phyloP scores from a whole-genome alignment of 805 yeast species.

The Jamesozyma spencerorum region DNA sequence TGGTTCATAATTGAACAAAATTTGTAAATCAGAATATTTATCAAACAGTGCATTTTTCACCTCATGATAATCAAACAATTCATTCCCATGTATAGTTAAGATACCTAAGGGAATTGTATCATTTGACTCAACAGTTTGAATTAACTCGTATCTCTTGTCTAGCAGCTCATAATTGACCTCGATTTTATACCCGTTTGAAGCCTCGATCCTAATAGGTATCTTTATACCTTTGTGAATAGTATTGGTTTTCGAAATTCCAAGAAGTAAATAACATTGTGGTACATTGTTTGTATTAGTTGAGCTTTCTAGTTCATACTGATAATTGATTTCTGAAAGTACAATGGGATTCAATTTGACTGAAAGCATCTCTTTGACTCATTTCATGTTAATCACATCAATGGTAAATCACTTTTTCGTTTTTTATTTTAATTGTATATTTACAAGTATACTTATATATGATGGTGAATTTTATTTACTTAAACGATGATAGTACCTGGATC shows the following conservation, averaged over 20 bases:
- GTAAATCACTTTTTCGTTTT: too few species aligned
- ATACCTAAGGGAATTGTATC: constrained; percentile 2
- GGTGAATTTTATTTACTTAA: constrained; percentile 11
- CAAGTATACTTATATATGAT: neutral
- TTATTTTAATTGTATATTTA: neutral
- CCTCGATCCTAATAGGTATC: neutral
- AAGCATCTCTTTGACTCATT: neutral
- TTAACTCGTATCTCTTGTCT: constrained; percentile 5
- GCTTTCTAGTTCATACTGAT: constrained; percentile 7
- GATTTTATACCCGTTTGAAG: constrained; percentile 3
- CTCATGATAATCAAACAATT: constrained; percentile 7
- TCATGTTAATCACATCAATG: too few species aligned
- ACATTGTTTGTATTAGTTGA: neutral
- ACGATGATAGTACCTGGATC: constrained; percentile 40
- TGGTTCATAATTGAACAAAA: constrained; percentile 11
- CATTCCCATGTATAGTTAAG: constrained; percentile 7
- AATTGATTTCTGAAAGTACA: constrained; percentile 10
- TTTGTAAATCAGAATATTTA: neutral
- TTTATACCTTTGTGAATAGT: neutral
- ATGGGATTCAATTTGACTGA: constrained; percentile 4
- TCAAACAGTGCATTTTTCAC: constrained; percentile 1
- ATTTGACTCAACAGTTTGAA: neutral
- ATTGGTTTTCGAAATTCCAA: constrained; percentile 6
- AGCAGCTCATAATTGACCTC: constrained; percentile 5
- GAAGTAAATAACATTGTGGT: constrained; percentile 12